Evolutionary conservation across 106 monocot genomes (phyloP).

Genomic region (Allium sativum): DNA sequence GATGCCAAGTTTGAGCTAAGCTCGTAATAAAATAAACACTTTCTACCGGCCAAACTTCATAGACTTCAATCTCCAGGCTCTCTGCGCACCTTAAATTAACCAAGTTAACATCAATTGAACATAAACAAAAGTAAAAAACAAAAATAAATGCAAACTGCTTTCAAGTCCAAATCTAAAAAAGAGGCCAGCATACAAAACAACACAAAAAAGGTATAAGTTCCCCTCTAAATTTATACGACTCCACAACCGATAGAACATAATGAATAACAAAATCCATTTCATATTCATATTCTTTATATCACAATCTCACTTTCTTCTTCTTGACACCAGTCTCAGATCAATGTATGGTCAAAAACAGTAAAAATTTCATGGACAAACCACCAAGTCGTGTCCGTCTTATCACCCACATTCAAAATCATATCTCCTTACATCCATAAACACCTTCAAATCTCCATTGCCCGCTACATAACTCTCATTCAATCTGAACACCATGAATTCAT

Average conservation of each 20-base stretch:
- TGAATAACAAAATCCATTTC: background rate
- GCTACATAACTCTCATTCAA: background rate
- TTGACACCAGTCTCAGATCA: conserved; percentile 13
- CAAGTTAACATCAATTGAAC: no score
- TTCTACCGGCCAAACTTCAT: no score
- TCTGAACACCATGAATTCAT: conserved; percentile 14
- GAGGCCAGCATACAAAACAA: no score
- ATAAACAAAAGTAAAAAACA: no score
- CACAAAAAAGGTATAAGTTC: background rate
- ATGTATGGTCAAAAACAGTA: conserved; percentile 70
- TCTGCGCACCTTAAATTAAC: no score
- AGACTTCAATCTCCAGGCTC: no score
- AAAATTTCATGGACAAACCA: conserved; percentile 32
- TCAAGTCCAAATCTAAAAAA: no score
- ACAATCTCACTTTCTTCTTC: background rate
- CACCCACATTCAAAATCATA: conserved; percentile 58
- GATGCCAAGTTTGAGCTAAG: no score
- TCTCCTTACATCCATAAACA: conserved; percentile 32
- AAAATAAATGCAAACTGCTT: no score
- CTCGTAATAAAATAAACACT: no score
- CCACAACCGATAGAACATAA: background rate
- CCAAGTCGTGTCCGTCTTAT: conserved; percentile 15
- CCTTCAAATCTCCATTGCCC: conserved; percentile 29
- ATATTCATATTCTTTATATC: background rate
- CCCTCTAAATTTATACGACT: background rate